These are phyloP conservation scores for Hypholoma fasciculare DNA, from an alignment of 768 basidiomycete genomes.

Conservation along the genomic window DNA sequence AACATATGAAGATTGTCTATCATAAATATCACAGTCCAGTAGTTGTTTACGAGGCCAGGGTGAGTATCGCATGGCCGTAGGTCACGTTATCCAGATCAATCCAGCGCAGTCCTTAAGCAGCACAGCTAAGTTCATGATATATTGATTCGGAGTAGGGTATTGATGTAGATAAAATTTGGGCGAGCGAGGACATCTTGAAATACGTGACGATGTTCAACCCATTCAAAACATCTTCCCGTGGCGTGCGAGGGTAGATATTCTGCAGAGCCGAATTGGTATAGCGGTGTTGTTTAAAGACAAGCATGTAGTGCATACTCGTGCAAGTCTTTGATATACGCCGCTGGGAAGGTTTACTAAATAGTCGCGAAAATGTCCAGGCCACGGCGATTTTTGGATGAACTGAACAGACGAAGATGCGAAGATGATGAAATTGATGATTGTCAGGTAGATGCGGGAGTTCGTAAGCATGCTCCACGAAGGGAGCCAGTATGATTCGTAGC, in stretches of 20 bases:
- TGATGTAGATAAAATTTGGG: too few relatives aligned
- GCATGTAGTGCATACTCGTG: constrained; percentile 39
- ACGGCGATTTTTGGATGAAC: background rate
- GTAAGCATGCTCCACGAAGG: too few relatives aligned
- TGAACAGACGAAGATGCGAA: background rate
- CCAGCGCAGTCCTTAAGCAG: too few relatives aligned
- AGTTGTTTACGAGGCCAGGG: too few relatives aligned
- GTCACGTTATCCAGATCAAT: too few relatives aligned
- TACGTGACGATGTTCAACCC: constrained; percentile 30
- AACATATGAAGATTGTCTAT: too few relatives aligned
- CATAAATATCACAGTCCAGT: too few relatives aligned
- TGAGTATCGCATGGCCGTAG: too few relatives aligned
- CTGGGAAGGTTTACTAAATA: constrained; percentile 14
- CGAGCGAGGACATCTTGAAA: background rate
- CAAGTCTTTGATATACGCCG: constrained; percentile 69
- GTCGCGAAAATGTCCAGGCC: background rate
- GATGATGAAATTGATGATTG: background rate
- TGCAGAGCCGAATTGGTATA: constrained; percentile 49
- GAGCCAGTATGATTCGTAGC: too few relatives aligned
- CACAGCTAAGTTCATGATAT: too few relatives aligned
- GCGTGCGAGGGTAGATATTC: constrained; percentile 52
- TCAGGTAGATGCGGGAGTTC: too few relatives aligned
- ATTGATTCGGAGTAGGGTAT: too few relatives aligned
- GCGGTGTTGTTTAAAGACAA: constrained; percentile 74
- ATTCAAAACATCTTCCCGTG: constrained; percentile 51